Evolutionary conservation across 371 early-diverging fungal genomes (phyloP), one percentile per base, ranked within the genome.

Genomic region (Mortierella sp.): DNA sequence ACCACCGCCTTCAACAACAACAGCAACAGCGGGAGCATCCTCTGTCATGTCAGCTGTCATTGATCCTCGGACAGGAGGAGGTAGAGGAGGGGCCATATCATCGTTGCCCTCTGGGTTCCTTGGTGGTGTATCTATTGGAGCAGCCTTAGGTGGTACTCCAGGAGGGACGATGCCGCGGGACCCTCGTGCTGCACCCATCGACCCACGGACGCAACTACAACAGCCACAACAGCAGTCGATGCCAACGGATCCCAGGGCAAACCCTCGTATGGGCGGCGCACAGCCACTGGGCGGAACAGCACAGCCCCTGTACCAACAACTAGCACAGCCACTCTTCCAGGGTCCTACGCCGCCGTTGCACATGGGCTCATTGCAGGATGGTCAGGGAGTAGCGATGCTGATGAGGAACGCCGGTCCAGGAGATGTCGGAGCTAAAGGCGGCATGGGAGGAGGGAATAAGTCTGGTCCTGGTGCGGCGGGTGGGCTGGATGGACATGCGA

Each of bases 251-350:
- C 74, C 72, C 46, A 63, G 72, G 16, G 21, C 72, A 49, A 44
- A 73, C 27, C 48, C 44, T 18, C 44, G 72, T n/a, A 27, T 70
- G 46, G 60, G 60, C 12, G 32, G 35, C 14, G 71, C 82, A 76
- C 86, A 77, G 75, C 74, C 83, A 75, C 77, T 49, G 54, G 70
- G 55, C 0, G 78, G 72, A 49, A 1, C 75, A 75, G 70, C 44
- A 44, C 75, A 35, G 65, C 63, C 21, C 12, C n/a, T 38, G 21
- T 51, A 54, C 5, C 72, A 41, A 41, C 41, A 41, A 41, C 41
- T 73, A 3, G 55, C 84, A 78, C 81, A 74, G 81, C 71, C 81
- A 80, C 84, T 43, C 27, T 48, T 43, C 12, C 58, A 48, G 56
- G 63, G 63, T 41, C 82, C 41, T 32, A 48, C 21, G 10, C 74